Evolutionary conservation across 345 rosid species (phyloP), one percentile per base, ranked within the genome.

Genomic region (Citrus australasica): DNA sequence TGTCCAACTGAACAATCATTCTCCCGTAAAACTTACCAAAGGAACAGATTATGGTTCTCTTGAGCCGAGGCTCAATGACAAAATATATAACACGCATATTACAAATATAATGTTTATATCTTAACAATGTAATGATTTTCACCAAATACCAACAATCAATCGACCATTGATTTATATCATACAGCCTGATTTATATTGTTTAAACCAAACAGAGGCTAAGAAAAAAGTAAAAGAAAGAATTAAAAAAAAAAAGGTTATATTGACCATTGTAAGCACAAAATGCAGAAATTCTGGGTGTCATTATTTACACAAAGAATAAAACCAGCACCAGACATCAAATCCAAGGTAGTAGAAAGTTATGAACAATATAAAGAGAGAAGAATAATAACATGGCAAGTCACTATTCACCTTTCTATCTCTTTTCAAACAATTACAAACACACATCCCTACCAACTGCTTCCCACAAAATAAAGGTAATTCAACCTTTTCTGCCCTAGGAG

Each of bases 281-380:
- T 59, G 51, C 69, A 70, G n/a, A 69, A 16, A 28, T 14, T 28
- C 51, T 7, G 8, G 55, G 66, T 59, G 73, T 69, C 33, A 69
- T 69, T 87, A 83, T 77, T 76, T 83, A 81, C 87, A 84, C 64
- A 84, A 81, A 81, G 82, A 77, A 84, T 81, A 74, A 78, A 84
- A 76, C 82, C 83, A 80, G 84, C 77, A 69, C 48, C 73, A 86
- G 79, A 72, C 19, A 76, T 76, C 53, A 80, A 81, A 78, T 65
- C 82, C 75, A 75, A 71, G 35, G 75, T 48, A 33, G 69, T 53
- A 71, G 21, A 74, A 13, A 24, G 58, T 33, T 71, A 35, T 71
- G 25, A 67, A 81, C 78, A 80, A 76, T 79, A 60, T 56, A 9
- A 51, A 66, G 60, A 22, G 63, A 61, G 61, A 62, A 67, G 40